These are phyloP conservation scores for Xylariomycetidae sp. DNA, from an alignment of 2,329 filamentous ascomycete genomes.

Conservation along the genomic window DNA sequence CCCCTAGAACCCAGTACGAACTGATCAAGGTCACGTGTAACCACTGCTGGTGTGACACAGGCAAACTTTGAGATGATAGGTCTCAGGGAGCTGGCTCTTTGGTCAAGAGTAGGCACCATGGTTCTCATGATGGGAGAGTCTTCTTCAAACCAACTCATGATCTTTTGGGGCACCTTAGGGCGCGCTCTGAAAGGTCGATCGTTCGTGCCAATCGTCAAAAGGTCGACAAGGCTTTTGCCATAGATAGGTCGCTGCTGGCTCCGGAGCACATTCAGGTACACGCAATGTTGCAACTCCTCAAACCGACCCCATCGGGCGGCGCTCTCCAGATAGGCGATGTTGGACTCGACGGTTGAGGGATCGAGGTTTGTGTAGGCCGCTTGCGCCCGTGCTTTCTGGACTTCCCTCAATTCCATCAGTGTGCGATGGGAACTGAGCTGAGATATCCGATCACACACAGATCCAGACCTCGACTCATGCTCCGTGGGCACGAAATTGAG, in stretches of 20 bases:
- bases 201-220: conserved; percentile 59
- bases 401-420: conserved; percentile 65
- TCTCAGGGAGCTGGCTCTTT: conserved; percentile 67
- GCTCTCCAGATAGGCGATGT: conserved; percentile 67
- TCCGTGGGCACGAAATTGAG: conserved; percentile 71
- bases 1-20: conserved; percentile 59
- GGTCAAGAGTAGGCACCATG: conserved; percentile 68
- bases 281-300: conserved; percentile 72
- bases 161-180: conserved; percentile 53
- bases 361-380: conserved; percentile 50
- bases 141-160: conserved; percentile 70
- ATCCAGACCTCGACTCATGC: conserved; percentile 58
- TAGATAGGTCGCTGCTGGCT: conserved; percentile 78
- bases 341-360: conserved; percentile 61
- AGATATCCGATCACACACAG: conserved; percentile 48
- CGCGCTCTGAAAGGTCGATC: conserved; percentile 53
- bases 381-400: conserved; percentile 58
- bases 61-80: conserved; percentile 79
- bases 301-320: conserved; percentile 62
- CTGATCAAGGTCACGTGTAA: conserved; percentile 69
- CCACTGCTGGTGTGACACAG: conserved; percentile 83
- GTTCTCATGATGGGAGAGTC: conserved; percentile 57
- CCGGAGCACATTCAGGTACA: conserved; percentile 75
- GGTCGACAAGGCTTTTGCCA: conserved; percentile 70
- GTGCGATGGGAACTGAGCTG: conserved; percentile 64